phyloP scores from a whole-genome alignment of 2,329 filamentous ascomycete genomes.

The Talaromyces atroroseus region DNA sequence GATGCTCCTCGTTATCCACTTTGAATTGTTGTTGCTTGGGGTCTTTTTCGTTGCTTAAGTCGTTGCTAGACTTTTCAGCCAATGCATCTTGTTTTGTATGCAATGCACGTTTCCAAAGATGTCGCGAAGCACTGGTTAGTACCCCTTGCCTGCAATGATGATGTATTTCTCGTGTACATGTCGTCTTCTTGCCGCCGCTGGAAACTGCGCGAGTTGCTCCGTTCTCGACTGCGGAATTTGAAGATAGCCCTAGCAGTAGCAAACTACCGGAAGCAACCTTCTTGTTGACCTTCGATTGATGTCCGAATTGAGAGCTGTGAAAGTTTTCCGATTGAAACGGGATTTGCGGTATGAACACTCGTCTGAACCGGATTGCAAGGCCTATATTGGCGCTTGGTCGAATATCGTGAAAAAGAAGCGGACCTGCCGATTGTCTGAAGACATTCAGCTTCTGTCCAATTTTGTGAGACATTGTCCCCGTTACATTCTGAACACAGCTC shows the following conservation, averaged over 20 bases:
- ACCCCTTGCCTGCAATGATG: constrained; percentile 17
- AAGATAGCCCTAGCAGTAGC: constrained; percentile 45
- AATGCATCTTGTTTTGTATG: constrained; percentile 24
- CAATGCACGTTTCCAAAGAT: constrained; percentile 27
- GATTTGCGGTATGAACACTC: constrained; percentile 10
- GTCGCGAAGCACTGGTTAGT: constrained; percentile 16
- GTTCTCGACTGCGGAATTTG: constrained; percentile 26
- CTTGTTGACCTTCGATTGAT: constrained; percentile 40
- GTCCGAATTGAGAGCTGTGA: constrained; percentile 4
- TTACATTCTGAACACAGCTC: constrained; percentile 36
- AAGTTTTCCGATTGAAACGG: constrained; percentile 7
- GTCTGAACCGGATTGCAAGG: constrained; percentile 15
- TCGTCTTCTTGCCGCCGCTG: constrained; percentile 23
- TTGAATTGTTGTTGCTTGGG: neutral
- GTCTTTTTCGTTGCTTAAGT: constrained; percentile 14
- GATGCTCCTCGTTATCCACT: constrained; percentile 14
- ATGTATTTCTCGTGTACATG: constrained; percentile 20
- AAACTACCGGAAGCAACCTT: constrained; percentile 53
- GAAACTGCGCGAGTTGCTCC: constrained; percentile 28
- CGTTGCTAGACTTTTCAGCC: constrained; percentile 14
- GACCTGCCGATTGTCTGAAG: constrained; percentile 35
- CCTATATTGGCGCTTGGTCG: constrained; percentile 22
- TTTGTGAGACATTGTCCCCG: constrained; percentile 42
- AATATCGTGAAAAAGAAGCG: constrained; percentile 25
- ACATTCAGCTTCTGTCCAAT: constrained; percentile 44